Base-by-base conservation (phyloP, 129 eudicot species). In the Smallanthus sonchifolius region DNA sequence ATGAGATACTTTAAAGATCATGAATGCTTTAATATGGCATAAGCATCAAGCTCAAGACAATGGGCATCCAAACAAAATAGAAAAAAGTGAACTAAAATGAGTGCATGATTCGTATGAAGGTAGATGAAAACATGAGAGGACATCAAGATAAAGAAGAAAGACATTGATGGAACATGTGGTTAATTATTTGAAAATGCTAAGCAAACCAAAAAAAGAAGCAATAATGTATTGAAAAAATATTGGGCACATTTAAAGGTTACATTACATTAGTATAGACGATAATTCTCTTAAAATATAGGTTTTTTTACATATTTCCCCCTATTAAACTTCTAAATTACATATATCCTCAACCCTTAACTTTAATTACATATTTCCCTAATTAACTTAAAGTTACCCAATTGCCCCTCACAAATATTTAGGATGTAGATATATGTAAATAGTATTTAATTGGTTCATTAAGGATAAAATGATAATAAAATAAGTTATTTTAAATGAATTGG, bases 121-220 rank as follows among this genome's bases (percentile, higher is more conserved):
- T 43, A 69, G 19, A 68, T 68, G 75, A 68, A 67, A 67, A 67
- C 63, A 9, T 56, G 63, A 56, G 63, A 8, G 36, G 81, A 77
- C 68, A 55, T 43, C 47, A 16, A 32, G 34, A 15, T 35, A 51
- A 69, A 47, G 19, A 77, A 69, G 67, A 77, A 19, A 77, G 65
- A 70, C 77, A 70, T 47, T 43, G 82, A 77, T 69, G 47, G 66
- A 78, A 70, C 77, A 62, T 61, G 76, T 49, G 47, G 72, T 78
- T 66, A 51, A 78, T 70, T 78, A 62, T 75, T 61, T 78, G 66
- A 70, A 39, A 72, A 70, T 59, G 81, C 75, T 49, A 77, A 76
- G 32, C 74, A 67, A 40, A 54, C 35, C 68, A 56, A 77, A 77
- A 74, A 38, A 68, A 14, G 14, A 68, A 14, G 14, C n/a, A n/a